Conservation (phyloP, 768 basidiomycete genomes). For the Sporobolomyces pararoseus region DNA sequence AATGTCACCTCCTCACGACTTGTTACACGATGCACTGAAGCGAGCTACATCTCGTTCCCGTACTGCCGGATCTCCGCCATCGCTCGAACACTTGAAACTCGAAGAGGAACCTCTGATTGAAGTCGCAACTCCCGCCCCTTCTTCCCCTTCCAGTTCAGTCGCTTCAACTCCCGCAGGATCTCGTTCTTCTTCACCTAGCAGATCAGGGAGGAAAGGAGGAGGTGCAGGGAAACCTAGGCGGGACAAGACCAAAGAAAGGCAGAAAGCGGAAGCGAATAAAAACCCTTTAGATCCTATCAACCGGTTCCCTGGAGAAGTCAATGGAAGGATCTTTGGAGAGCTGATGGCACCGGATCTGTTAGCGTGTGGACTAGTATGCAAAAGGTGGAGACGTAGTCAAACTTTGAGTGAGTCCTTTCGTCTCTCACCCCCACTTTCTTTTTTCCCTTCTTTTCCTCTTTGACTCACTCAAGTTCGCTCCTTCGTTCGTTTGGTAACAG, state of each 20-base stretch:
- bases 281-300: constrained; percentile 42
- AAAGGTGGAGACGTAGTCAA: constrained; percentile 42
- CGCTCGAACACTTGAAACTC: constrained; percentile 1
- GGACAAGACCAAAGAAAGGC: constrained; percentile 43
- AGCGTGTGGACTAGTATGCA: constrained; percentile 39
- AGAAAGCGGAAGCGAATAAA: constrained; percentile 33
- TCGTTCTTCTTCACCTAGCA: constrained; percentile 41
- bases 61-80: constrained; percentile 5
- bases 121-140: constrained; percentile 27
- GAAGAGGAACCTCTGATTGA: constrained; percentile 33
- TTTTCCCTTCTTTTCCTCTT: neutral
- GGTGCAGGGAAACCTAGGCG: constrained; percentile 39
- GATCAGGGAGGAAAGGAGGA: constrained; percentile 20
- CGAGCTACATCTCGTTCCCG: constrained; percentile 17
- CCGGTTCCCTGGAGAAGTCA: constrained; percentile 43
- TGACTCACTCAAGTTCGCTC: constrained; percentile 6
- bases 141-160: constrained; percentile 11
- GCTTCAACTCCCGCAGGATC: constrained; percentile 22
- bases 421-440: too few relatives aligned
- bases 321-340: constrained; percentile 41
- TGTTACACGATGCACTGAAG: constrained; percentile 26
- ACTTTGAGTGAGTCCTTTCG: constrained; percentile 44
- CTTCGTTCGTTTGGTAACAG: constrained; percentile 18
- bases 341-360: constrained; percentile 35
- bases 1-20: constrained; percentile 23